These are phyloP conservation scores for Farysia itapuensis DNA, from an alignment of 1,284 basidiomycete genomes.

Conservation along the genomic window DNA sequence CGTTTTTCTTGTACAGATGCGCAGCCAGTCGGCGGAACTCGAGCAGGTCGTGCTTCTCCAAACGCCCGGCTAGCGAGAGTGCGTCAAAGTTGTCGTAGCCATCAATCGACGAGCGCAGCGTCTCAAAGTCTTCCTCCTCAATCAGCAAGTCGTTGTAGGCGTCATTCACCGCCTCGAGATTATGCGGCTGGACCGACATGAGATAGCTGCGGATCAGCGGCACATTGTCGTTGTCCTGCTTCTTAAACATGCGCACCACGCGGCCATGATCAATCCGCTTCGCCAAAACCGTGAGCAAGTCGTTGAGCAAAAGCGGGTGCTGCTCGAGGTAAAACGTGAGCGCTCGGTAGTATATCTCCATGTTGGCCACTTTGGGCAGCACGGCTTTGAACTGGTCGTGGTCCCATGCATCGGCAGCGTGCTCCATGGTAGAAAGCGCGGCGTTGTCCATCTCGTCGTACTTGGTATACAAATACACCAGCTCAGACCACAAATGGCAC, in stretches of 20 bases:
- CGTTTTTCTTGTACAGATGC: slow-evolving; percentile 95
- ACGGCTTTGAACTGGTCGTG: slow-evolving; percentile 82
- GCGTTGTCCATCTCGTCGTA: slow-evolving; percentile 96
- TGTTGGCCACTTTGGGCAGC: slow-evolving; percentile 74
- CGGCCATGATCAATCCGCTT: slow-evolving; percentile 91
- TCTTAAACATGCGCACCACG: slow-evolving; percentile 87
- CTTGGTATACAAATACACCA: slow-evolving; percentile 97
- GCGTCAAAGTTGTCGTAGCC: slow-evolving; percentile 98
- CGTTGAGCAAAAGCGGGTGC: slow-evolving; percentile 88
- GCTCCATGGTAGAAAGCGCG: slow-evolving; percentile 96
- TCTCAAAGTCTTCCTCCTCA: slow-evolving; percentile 98
- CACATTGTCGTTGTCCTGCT: slow-evolving; percentile 85
- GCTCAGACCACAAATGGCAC: slow-evolving; percentile 97
- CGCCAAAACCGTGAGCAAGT: slow-evolving; percentile 86
- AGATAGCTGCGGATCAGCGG: slow-evolving; percentile 94
- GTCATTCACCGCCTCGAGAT: slow-evolving; percentile 94
- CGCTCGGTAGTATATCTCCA: slow-evolving; percentile 93
- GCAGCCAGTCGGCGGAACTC: slow-evolving; percentile 89
- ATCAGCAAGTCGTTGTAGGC: slow-evolving; percentile 95
- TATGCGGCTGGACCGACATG: slow-evolving; percentile 92
- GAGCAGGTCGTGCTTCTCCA: slow-evolving; percentile 87
- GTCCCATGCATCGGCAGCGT: slow-evolving; percentile 94
- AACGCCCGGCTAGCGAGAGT: slow-evolving; percentile 77
- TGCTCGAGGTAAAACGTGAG: slow-evolving; percentile 73
- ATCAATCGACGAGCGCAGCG: slow-evolving; percentile 90